Evolutionary conservation across 306 rosid species (phyloP).

Genomic region (Lablab purpureus): DNA sequence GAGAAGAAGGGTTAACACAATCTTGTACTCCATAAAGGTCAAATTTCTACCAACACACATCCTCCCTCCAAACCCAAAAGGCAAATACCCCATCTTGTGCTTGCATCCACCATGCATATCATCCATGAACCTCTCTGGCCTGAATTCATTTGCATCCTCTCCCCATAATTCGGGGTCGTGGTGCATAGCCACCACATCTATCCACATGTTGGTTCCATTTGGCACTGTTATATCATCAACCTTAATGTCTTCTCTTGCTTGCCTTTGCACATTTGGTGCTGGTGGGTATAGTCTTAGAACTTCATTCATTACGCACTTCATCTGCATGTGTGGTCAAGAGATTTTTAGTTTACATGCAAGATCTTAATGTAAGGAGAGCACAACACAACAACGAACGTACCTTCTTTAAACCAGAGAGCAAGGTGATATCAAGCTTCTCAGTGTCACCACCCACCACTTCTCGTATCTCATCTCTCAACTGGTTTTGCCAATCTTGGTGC

Average conservation of each 20-base stretch:
- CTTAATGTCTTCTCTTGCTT: conserved; percentile 75
- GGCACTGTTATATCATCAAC: conserved; percentile 65
- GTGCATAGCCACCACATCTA: conserved; percentile 86
- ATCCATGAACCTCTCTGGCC: conserved; percentile 57
- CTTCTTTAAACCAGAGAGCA: conserved; percentile 72
- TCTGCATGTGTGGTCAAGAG: conserved; percentile 51
- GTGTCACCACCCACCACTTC: conserved; percentile 62
- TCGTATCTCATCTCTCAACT: conserved; percentile 75
- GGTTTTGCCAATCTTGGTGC: conserved; percentile 76
- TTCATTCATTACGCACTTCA: conserved; percentile 94
- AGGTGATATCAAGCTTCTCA: conserved; percentile 47
- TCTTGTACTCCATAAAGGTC: conserved; percentile 80
- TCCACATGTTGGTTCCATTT: conserved; percentile 89
- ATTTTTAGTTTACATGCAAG: background rate
- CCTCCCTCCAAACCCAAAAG: conserved; percentile 96
- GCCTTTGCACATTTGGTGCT: conserved; percentile 93
- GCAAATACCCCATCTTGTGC: conserved; percentile 88
- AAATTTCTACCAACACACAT: conserved; percentile 93
- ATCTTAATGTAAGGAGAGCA: background rate
- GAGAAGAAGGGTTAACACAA: conserved; percentile 68
- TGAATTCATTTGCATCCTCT: conserved; percentile 76
- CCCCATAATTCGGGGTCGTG: conserved; percentile 85
- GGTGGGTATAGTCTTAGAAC: conserved; percentile 87
- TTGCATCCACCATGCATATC: conserved; percentile 76
- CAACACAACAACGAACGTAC: conserved; percentile 1